Percentiles rank a stretch among this genome's conserved stretches.
Evolutionary conservation across 2,329 filamentous ascomycete species (phyloP).

Genomic region (Colletotrichum truncatum): DNA sequence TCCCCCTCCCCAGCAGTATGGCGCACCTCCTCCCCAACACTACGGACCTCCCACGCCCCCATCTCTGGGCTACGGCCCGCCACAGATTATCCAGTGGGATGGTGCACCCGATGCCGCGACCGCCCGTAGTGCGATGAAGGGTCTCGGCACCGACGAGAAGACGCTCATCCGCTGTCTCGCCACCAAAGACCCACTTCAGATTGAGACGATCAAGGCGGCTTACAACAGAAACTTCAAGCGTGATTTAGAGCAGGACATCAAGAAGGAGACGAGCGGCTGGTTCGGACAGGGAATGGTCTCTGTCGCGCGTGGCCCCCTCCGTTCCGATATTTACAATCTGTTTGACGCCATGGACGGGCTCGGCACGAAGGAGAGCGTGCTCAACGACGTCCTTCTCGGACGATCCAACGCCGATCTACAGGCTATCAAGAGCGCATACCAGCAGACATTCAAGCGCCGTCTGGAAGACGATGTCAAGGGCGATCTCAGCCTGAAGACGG

Average conservation of each 20-base stretch:
- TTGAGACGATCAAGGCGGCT: slow-evolving; percentile 72
- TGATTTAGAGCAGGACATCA: slow-evolving; percentile 78
- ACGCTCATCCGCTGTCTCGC: slow-evolving; percentile 75
- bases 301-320: slow-evolving; percentile 80
- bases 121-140: slow-evolving; percentile 88
- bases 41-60: slow-evolving; percentile 61
- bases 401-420: slow-evolving; percentile 88
- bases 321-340: slow-evolving; percentile 77
- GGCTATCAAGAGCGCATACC: slow-evolving; percentile 85
- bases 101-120: slow-evolving; percentile 74
- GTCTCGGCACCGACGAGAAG: slow-evolving; percentile 89
- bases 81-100: slow-evolving; percentile 76
- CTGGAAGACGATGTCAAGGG: slow-evolving; percentile 78
- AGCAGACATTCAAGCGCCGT: slow-evolving; percentile 69
- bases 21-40: slow-evolving; percentile 47
- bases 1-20: slow-evolving; percentile 39
- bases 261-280: slow-evolving; percentile 79
- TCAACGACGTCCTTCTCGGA: slow-evolving; percentile 87
- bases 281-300: slow-evolving; percentile 80
- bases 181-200: slow-evolving; percentile 80
- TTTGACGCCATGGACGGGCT: slow-evolving; percentile 78
- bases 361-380: slow-evolving; percentile 85
- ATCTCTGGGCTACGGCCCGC: slow-evolving; percentile 78
- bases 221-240: slow-evolving; percentile 74
- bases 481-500: slow-evolving; percentile 88